Conservation (phyloP, 2,329 filamentous ascomycete species). For the Plenodomus biglobosus region DNA sequence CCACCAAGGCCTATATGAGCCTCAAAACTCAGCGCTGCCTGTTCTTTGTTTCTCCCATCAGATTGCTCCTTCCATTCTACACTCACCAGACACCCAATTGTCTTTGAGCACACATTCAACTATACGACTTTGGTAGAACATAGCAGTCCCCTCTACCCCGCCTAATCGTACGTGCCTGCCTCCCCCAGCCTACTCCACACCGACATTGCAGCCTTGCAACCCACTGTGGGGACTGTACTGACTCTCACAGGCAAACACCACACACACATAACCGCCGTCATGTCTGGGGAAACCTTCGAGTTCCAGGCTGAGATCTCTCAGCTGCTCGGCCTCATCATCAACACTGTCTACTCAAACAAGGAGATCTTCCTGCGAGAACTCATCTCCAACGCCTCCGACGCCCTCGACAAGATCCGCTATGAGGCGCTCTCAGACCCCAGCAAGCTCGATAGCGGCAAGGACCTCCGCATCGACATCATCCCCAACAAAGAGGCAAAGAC, state of each 20-base stretch:
- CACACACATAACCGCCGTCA: conserved; percentile 52
- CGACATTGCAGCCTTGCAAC: conserved; percentile 11
- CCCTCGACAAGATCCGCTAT: conserved; percentile 99
- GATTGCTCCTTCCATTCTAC: conserved; percentile 24
- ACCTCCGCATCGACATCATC: conserved; percentile 98
- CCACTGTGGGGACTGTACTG: conserved; percentile 7
- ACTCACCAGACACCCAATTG: conserved; percentile 20
- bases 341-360: conserved; percentile 99
- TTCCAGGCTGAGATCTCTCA: conserved; percentile 99
- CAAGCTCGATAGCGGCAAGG: conserved; percentile 97
- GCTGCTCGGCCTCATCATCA: conserved; percentile 99
- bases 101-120: conserved; percentile 27
- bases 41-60: conserved; percentile 22
- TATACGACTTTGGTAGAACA: conserved; percentile 22
- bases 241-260: conserved; percentile 17
- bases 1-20: conserved; percentile 38
- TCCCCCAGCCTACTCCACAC: conserved; percentile 18
- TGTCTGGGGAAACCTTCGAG: conserved; percentile 95
- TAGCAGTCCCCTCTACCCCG: conserved; percentile 20
- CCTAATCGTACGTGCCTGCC: conserved; percentile 15
- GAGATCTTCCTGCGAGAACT: conserved; percentile 99
- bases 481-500: conserved; percentile 98
- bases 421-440: conserved; percentile 94
- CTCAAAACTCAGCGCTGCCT: conserved; percentile 25
- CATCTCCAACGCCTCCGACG: conserved; percentile 98